Evolutionary conservation across 345 rosid genomes (phyloP), one percentile per base, ranked within the genome.

Genomic region (Anastatica hierochuntica): DNA sequence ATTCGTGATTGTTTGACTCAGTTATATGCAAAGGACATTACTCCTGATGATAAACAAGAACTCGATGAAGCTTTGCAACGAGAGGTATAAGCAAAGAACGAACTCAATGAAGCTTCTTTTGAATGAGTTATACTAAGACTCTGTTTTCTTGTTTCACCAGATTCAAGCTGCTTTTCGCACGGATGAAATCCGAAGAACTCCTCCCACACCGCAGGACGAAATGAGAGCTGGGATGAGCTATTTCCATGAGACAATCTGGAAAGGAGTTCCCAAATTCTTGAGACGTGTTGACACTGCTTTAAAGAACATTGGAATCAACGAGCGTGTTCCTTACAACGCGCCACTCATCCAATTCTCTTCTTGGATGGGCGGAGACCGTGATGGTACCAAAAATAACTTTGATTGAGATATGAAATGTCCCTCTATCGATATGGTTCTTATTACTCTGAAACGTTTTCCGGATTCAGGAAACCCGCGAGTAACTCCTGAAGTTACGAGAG

Each of bases 281-380:
- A 90, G 98, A 17, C 96, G 97, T 56, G 81, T 92, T 49, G 98
- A 92, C 74, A 92, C 96, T 2, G 95, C 95, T 39, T 66, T 92
- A 63, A 88, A 88, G 82, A 92, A 83, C 75, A 78, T 92, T 24
- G 98, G 98, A 47, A 85, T 88, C 43, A 79, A 76, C 26, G n/a
- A n/a, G n/a, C n/a, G n/a, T n/a, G n/a, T n/a, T n/a, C n/a, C n/a
- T n/a, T n/a, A n/a, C n/a, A n/a, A 92, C 50, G 98, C 97, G 2
- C 98, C 98, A 50, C 88, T 92, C 18, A 92, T 92, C 58, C 96
- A 92, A 16, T 92, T 92, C 73, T 88, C 97, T 39, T 92, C 98
- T 30, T 92, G 98, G 98, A 92, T 92, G 98, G 98, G 98, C 6
- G 98, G 98, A 9, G 97, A 92, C 54, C 98, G 97, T 69, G 95